Base-by-base conservation (phyloP, 1,284 basidiomycete species). In the Salmacisia buchloeana region DNA sequence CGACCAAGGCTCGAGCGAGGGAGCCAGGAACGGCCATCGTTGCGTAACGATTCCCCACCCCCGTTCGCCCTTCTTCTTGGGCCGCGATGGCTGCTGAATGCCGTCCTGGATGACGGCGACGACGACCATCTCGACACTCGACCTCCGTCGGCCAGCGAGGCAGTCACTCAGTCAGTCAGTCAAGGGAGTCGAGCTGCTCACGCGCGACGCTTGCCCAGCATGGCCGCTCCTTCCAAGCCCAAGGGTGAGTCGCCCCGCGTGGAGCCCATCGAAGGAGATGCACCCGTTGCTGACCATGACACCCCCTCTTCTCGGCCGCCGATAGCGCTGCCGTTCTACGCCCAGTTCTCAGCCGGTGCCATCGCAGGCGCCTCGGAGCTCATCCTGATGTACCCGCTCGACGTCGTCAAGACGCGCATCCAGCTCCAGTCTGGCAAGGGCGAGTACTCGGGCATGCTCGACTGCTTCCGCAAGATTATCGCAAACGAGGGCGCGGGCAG, bases 381-480 rank as follows among this genome's bases (percentile, higher is more conserved):
- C 63, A 83, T 96, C 71, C 92, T 87, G 9, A 54, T 97, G 74
- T 92, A 94, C 73, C 92, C 92, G 64, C 88, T 94, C 68, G 92
- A 78, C 67, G 76, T 78, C 21, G 77, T 97, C 81, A 98, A 97
- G 82, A 99, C 94, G 12, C 90, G 94, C 35, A 94, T 97, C 88
- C 96, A 98, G 81, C 84, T 99, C 29, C 90, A 92, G 80, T 89
- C 88, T 5, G 83, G 85, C 39, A 82, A 85, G 59, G 73, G 72
- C 0, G 78, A 80, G 45, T 82, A 82, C 74, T 78, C 77, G 63
- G 79, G 93, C n/a, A 86, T 97, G 78, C 82, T 97, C 13, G 89
- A 90, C 58, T 89, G 85, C 49, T 87, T 94, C 78, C 82, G 82
- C 64, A 83, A 85, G 10, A 94, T 94, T 73, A 83, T 94, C 38